Base-by-base conservation (phyloP, 2,329 filamentous ascomycete genomes). In the Fusarium irregulare region DNA sequence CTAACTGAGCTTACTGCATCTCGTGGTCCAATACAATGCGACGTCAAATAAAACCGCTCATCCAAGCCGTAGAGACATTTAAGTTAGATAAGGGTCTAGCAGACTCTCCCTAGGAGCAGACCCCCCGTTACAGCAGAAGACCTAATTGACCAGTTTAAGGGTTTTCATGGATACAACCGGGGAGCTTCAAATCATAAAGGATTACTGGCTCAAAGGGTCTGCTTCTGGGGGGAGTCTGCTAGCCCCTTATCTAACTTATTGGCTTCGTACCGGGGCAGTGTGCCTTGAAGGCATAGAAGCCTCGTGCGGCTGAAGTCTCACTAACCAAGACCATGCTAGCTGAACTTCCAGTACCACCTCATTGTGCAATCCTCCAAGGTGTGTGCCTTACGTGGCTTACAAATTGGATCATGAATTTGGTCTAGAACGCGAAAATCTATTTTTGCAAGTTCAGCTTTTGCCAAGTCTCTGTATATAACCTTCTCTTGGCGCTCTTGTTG, bases 351-450 rank as follows among this genome's bases (percentile, higher is more conserved):
- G 0, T 1, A 14, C 13, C 18, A 42, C 16, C 4, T 23, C 16
- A 18, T 13, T 3, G 11, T 12, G 8, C 18, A n/a, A 47, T 25
- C 12, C n/a, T n/a, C 6, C 3, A n/a, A 23, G 12, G 14, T 47
- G 8, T 68, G 21, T 68, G 65, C 64, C 64, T 68, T 37, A 16
- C 9, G 48, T 64, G 64, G 65, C 65, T 60, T 64, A 13, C 20
- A 32, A 16, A 64, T 68, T 20, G 20, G 13, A 25, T 14, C 9
- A 25, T 47, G 32, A 9, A 12, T 10, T 4, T 3, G 40, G 41
- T 64, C 64, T 41, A 25, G 53, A 51, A 32, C 45, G 1, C 8
- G 3, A 2, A 2, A n/a, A 12, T 20, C 18, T 49, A 48, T 55
- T 49, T n/a, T 37, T 3, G 49, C 18, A 25, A 4, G 4, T 37